Conservation (phyloP, 2,329 filamentous ascomycete species). For the Calonectria ilicicola region DNA sequence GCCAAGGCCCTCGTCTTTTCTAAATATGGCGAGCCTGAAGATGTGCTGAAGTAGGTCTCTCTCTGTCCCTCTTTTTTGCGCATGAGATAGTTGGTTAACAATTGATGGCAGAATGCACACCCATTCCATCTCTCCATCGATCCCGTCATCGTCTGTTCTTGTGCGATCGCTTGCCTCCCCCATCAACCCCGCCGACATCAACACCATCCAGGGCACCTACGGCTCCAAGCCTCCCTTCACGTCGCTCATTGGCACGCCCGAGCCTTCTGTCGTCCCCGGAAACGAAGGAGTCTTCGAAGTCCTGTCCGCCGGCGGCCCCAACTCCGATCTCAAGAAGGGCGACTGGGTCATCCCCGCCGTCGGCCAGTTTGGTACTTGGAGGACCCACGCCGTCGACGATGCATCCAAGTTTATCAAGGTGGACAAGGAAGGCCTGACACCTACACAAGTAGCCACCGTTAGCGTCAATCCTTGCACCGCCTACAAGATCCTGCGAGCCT, state of each 20-base stretch:
- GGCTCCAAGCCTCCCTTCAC: constrained; percentile 85
- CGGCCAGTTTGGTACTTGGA: constrained; percentile 92
- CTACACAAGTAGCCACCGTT: constrained; percentile 87
- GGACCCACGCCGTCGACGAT: constrained; percentile 84
- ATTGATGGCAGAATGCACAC: constrained; percentile 70
- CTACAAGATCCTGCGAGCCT: constrained; percentile 91
- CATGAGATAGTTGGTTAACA: not conserved
- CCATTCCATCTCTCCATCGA: constrained; percentile 81
- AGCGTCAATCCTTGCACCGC: constrained; percentile 94
- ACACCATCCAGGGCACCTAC: constrained; percentile 97
- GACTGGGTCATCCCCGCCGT: constrained; percentile 94
- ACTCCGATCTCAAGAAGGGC: constrained; percentile 71
- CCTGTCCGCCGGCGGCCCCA: constrained; percentile 72
- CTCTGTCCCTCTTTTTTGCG: not conserved
- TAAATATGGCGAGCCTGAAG: constrained; percentile 78
- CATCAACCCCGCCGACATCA: constrained; percentile 97
- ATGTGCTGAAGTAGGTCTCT: constrained; percentile 71
- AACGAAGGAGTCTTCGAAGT: constrained; percentile 97
- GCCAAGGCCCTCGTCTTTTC: constrained; percentile 85
- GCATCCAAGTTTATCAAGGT: constrained; percentile 73
- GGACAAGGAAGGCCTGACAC: constrained; percentile 76
- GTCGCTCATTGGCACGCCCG: constrained; percentile 78
- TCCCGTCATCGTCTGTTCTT: constrained; percentile 75
- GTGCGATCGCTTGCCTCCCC: constrained; percentile 90
- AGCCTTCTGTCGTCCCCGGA: constrained; percentile 82